A percentile compares a stretch with the other conserved stretches of the same genome.
Conservation (phyloP, 2,329 filamentous ascomycete species). For the Geosmithia flava region DNA sequence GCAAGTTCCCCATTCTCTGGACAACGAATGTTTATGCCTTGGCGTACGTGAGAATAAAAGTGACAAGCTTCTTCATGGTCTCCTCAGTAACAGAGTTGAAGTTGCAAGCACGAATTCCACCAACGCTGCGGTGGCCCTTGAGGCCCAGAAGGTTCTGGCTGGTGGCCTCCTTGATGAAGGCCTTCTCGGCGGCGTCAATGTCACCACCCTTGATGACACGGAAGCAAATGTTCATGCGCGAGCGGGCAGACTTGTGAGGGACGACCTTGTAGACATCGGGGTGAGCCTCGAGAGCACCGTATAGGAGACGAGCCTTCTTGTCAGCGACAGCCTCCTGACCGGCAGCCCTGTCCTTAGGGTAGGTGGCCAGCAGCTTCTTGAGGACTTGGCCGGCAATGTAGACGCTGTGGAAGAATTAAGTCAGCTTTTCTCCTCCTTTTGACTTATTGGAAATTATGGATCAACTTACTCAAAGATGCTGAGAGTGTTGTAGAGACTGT, state of each 20-base stretch:
- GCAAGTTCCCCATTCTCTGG: too few relatives aligned
- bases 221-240: conserved; percentile 95
- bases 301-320: conserved; percentile 66
- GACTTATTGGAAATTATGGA: not conserved
- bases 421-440: not conserved
- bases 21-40: conserved; percentile 13
- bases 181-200: conserved; percentile 60
- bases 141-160: conserved; percentile 61
- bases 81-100: conserved; percentile 73
- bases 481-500: conserved; percentile 90
- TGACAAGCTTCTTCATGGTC: conserved; percentile 54
- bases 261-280: conserved; percentile 65
- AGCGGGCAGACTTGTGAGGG: conserved; percentile 62
- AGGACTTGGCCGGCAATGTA: conserved; percentile 87
- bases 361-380: conserved; percentile 55
- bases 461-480: conserved; percentile 68
- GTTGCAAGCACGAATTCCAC: conserved; percentile 76
- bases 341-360: conserved; percentile 50
- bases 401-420: conserved; percentile 37
- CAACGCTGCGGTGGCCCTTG: conserved; percentile 80
- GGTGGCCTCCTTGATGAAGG: conserved; percentile 63
- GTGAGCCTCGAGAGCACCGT: conserved; percentile 62
- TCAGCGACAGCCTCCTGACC: conserved; percentile 65
- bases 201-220: conserved; percentile 49
- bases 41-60: conserved; percentile 47